Evolutionary conservation across 129 eudicot species (phyloP), one percentile per base, ranked within the genome.

Genomic region (Ambrosia artemisiifolia): DNA sequence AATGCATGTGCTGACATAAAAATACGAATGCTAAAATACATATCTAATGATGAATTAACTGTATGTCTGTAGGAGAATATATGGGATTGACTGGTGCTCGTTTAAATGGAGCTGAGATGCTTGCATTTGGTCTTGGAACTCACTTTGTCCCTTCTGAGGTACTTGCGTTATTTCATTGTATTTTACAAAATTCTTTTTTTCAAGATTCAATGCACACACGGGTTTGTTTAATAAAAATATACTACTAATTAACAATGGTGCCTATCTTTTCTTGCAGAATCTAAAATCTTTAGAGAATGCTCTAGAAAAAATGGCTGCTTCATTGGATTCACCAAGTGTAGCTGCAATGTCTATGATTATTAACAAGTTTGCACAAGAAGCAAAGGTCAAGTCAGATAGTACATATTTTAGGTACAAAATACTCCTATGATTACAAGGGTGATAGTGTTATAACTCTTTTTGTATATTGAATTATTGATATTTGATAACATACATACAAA

Each of bases 41-140:
- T 2, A 53, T 47, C 0, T 47, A 13, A 20, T 56, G 34, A 57
- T 11, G 36, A 11, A 24, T 0, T 57, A 11, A 57, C 10, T 3
- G 6, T 53, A 13, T 53, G 30, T 20, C 10, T 3, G 3, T 57
- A 57, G 63, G 63, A 60, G 84, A 83, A 67, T 83, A 79, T 55
- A 1, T 83, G 6, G 88, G 84, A 17, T 16, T 83, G 40, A 83
- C 84, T 0, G 82, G 88, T 11, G 61, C 75, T 9, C 51, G 77
- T 5, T 35, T 84, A 19, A 70, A 73, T 74, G 83, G 81, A 13
- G 48, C 24, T 7, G 83, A 77, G 61, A 76, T 84, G 88, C 60
- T 84, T 63, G 80, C 78, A 1, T 74, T 79, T 74, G 85, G 85
- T 19, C 82, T 84, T 14, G 88, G 83, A 48, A 77, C 85, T 32